Evolutionary conservation across 768 basidiomycete genomes (phyloP).

Genomic region (Boletus fagicola): DNA sequence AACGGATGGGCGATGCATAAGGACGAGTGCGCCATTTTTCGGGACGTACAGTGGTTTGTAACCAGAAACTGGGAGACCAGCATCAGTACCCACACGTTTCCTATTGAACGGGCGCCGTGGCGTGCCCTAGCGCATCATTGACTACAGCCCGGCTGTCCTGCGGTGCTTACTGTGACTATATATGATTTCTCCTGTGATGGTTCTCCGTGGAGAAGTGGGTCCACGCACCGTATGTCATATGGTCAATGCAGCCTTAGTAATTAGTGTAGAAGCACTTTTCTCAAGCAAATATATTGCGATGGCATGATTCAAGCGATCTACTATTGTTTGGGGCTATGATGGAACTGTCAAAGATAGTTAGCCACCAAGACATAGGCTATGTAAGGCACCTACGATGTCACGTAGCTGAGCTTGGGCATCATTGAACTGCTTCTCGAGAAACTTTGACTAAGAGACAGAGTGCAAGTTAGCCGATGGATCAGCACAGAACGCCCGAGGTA

Average conservation of each 20-base stretch:
- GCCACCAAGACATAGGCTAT: neutral
- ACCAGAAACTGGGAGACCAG: slow-evolving; percentile 29
- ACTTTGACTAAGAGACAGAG: slow-evolving; percentile 64
- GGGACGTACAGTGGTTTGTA: slow-evolving; percentile 32
- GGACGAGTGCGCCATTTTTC: slow-evolving; percentile 22
- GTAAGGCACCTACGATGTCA: slow-evolving; percentile 62
- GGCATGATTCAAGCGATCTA: slow-evolving; percentile 6
- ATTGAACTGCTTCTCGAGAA: slow-evolving; percentile 89
- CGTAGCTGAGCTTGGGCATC: slow-evolving; percentile 85
- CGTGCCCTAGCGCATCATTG: slow-evolving; percentile 10
- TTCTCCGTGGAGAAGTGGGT: neutral
- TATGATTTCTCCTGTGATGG: neutral
- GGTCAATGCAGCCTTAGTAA: slow-evolving; percentile 1
- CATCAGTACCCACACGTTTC: slow-evolving; percentile 18
- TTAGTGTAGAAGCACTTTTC: neutral
- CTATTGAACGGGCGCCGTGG: slow-evolving; percentile 16
- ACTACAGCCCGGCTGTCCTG: slow-evolving; percentile 3
- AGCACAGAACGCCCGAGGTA: neutral
- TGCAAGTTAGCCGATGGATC: neutral
- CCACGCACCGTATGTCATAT: slow-evolving; percentile 2
- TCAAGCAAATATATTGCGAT: slow-evolving; percentile 10
- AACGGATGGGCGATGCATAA: slow-evolving; percentile 25
- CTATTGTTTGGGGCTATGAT: slow-evolving; percentile 30
- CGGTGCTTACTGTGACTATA: neutral
- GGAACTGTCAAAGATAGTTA: slow-evolving; percentile 25